Base-by-base conservation (phyloP, 805 yeast species). In the Ogataea zsoltii region DNA sequence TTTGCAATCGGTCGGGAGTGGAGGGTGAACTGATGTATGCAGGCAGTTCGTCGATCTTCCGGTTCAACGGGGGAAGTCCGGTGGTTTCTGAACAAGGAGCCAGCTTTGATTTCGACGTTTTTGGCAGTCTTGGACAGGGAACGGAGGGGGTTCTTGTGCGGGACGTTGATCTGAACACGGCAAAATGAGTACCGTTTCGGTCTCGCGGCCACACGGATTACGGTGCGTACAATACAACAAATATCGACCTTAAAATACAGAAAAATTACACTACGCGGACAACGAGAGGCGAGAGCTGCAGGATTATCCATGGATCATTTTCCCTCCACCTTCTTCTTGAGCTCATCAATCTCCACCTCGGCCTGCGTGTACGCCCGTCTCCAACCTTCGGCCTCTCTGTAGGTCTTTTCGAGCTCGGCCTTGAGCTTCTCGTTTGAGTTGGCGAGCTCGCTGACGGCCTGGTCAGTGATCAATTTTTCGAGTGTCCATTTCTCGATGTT, bases 401-500 rank as follows among this genome's bases (percentile, higher is more conserved):
- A 92, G 13, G 97, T 95, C 61, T 88, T 83, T 56, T 88, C 96
- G 58, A 92, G 77, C 69, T 91, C 97, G 44, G 76, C 77, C 69
- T 89, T 90, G 64, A 92, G 76, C 67, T 88, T 86, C 59, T 89
- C 96, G 70, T 91, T 92, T 12, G 90, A 81, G 33, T 87, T 82
- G 42, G 87, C 79, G 55, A 92, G 76, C 67, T 91, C 96, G 51
- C 85, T 80, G 42, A 90, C 85, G 11, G 92, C 90, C 69, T 92
- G 98, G 65, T 91, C 97, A 30, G 92, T 85, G 52, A 90, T 75
- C 51, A 94, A 76, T 70, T 92, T 92, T 67, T 92, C 97, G 60
- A 92, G 75, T 5, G 97, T 91, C 88, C 96, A 88, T 71, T 94
- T 92, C 68, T 92, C 97, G 58, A 89, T 84, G 62, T 88, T 87